Conservation (phyloP, 768 basidiomycete genomes). For the Termitomyces sp. region DNA sequence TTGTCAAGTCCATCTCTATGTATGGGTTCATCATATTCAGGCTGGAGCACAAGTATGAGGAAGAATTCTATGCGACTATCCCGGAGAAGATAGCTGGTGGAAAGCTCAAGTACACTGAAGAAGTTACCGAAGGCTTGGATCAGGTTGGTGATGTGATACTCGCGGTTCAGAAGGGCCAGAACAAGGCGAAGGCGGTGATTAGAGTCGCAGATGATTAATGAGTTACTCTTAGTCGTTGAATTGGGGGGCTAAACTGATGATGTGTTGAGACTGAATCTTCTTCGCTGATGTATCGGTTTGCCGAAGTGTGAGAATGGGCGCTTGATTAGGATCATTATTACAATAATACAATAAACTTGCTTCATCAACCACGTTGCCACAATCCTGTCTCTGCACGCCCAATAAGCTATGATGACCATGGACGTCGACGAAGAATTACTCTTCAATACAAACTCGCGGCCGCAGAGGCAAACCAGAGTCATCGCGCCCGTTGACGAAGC, state of each 20-base stretch:
- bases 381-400: neutral
- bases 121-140: constrained; percentile 37
- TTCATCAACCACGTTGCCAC: neutral
- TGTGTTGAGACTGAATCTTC: neutral
- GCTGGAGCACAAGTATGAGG: constrained; percentile 26
- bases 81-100: constrained; percentile 36
- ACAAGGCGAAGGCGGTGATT: constrained; percentile 22
- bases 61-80: constrained; percentile 34
- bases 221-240: neutral
- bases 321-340: neutral
- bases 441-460: constrained; percentile 19
- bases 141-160: constrained; percentile 30
- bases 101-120: constrained; percentile 40
- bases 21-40: constrained; percentile 30
- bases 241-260: neutral
- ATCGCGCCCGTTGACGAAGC: constrained; percentile 60
- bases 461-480: constrained; percentile 17
- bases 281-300: neutral
- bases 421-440: constrained; percentile 34
- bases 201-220: constrained; percentile 18
- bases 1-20: constrained; percentile 34
- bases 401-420: constrained; percentile 21
- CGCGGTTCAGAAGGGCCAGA: constrained; percentile 20
- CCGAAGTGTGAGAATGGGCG: constrained; percentile 3
- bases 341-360: neutral